These are phyloP conservation scores for Phytophthora sp. DNA, from an alignment of 352 stramenopile species.

Conservation along the genomic window DNA sequence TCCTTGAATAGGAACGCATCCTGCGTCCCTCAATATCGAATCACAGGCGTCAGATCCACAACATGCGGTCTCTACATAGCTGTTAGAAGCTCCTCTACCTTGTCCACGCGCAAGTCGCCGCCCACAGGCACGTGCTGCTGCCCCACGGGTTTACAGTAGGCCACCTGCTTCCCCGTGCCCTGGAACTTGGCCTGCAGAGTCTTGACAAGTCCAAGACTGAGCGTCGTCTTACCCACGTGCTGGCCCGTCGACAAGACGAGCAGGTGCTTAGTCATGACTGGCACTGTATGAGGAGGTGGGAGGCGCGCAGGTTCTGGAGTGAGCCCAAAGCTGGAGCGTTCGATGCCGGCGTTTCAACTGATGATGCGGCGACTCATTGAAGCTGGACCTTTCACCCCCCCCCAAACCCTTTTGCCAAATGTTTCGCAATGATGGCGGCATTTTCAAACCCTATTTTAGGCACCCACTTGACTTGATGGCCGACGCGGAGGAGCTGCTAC, in stretches of 20 bases:
- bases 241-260: constrained; percentile 93
- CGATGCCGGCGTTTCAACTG: constrained; percentile 19
- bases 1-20: constrained; percentile 96
- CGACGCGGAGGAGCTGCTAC: constrained; percentile 23
- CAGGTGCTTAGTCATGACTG: constrained; percentile 71
- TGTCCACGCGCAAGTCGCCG: constrained; percentile 87
- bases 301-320: not conserved
- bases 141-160: constrained; percentile 97
- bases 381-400: not conserved
- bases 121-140: constrained; percentile 92
- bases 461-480: not conserved
- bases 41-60: no score
- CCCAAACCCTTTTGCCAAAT: no score
- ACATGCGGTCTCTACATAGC: not conserved
- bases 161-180: constrained; percentile 62
- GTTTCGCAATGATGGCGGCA: no score
- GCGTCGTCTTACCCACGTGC: constrained; percentile 98
- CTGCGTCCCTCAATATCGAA: constrained; percentile 39
- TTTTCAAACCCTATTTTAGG: constrained; percentile 12
- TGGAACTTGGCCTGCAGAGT: constrained; percentile 93
- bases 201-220: constrained; percentile 94
- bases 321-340: not conserved
- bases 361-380: constrained; percentile 25
- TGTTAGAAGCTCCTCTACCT: constrained; percentile 38
- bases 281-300: not conserved